Conservation (phyloP, 139 green algal species). For the Diplosphaera chodatii region DNA sequence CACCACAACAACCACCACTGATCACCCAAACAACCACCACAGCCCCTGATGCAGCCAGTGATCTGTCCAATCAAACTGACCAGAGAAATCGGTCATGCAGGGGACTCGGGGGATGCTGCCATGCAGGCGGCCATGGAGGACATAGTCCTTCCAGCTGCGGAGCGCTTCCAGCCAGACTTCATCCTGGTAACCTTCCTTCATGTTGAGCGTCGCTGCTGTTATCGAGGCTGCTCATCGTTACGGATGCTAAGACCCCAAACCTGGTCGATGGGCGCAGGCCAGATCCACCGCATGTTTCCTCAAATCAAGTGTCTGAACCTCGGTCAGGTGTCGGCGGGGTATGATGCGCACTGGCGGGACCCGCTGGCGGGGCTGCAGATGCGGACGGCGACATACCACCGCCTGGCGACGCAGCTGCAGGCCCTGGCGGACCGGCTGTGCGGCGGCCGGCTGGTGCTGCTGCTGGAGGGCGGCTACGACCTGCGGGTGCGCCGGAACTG, state of each 20-base stretch:
- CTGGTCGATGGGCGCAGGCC: no score
- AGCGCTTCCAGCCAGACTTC: conserved; percentile 75
- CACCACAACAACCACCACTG: no score
- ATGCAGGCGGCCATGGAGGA: conserved; percentile 58
- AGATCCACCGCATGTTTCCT: no score
- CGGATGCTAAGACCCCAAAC: no score
- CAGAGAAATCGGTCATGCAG: no score
- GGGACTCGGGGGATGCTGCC: conserved; percentile 52
- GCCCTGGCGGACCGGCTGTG: conserved; percentile 57
- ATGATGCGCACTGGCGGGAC: conserved; percentile 85
- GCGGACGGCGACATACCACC: conserved; percentile 63
- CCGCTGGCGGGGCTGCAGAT: conserved; percentile 76
- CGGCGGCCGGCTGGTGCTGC: conserved; percentile 61
- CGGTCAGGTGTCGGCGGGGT: conserved; percentile 55
- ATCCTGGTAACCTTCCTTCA: conserved; percentile 40
- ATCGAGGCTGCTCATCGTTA: no score
- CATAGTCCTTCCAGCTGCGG: conserved; percentile 64
- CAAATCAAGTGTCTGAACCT: not conserved
- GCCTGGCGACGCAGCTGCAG: conserved; percentile 23
- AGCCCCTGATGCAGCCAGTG: no score
- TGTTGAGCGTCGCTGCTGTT: no score
- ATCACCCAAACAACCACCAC: no score
- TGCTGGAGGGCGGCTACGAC: conserved; percentile 84
- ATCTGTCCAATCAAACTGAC: no score
- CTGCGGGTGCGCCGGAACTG: conserved; percentile 5